Evolutionary conservation across 2,329 filamentous ascomycete species (phyloP), one percentile per base, ranked within the genome.

Genomic region (Cercospora berteroae): DNA sequence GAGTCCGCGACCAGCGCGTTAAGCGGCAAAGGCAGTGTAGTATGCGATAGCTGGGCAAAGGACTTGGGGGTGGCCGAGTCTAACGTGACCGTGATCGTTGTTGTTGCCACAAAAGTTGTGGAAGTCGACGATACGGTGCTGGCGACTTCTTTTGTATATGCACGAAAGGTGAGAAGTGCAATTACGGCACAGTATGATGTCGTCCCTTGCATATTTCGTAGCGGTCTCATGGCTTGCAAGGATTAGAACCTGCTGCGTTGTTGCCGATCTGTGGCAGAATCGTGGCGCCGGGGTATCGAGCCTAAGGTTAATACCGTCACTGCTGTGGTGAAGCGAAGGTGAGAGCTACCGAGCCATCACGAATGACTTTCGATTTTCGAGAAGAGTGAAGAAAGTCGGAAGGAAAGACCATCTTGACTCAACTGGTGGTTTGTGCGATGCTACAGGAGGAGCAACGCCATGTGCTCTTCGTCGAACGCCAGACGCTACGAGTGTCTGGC

Each of bases 21-120:
- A 39, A 12, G 48, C 56, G 9, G 64, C 39, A 27, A 39, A 52
- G 31, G 18, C 33, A 5, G 60, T 27, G 36, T 48, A 10, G 48
- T 52, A 52, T 52, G 48, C 48, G 48, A 52, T 9, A 52, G 23
- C 12, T 29, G 48, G 23, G 23, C 12, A 13, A 52, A 25, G 12
- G 36, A 48, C 27, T 5, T 29, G 23, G n/a, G 6, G 10, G 52
- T 33, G 39, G 55, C 61, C 18, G 29, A 56, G 18, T 27, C 23
- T 56, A 42, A 61, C 16, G 72, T 70, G 29, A 72, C 48, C 3
- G 70, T 73, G 9, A 67, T 72, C 1, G 73, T 72, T 6, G 66
- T 69, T 27, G 74, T 72, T 7, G 69, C 56, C 25, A 71, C 52
- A 6, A 71, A 72, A 5, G 70, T 72, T 10, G 74, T 76, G 20